Conservation (phyloP, 768 basidiomycete species). For the Phylloporus sp. region DNA sequence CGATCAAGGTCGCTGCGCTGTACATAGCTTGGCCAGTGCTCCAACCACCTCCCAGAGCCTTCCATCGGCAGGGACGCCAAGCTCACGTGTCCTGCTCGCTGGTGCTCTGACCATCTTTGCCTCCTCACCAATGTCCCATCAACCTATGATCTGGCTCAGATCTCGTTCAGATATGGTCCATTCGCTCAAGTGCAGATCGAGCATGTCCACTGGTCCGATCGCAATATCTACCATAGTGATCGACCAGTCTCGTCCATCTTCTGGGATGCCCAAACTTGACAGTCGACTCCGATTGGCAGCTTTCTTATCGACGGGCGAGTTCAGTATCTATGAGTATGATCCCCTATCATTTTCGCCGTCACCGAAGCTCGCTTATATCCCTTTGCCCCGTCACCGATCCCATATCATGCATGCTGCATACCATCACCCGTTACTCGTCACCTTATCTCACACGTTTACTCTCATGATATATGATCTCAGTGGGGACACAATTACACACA, state of each 20-base stretch:
- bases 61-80: background rate
- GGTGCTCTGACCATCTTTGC: constrained; percentile 58
- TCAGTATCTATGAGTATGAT: constrained; percentile 53
- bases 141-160: constrained; percentile 21
- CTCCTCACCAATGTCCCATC: constrained; percentile 34
- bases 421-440: constrained; percentile 72
- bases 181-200: constrained; percentile 42
- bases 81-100: constrained; percentile 49
- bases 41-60: background rate
- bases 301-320: constrained; percentile 68
- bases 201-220: constrained; percentile 24
- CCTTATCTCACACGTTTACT: constrained; percentile 60
- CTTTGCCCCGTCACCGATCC: constrained; percentile 37
- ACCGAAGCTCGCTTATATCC: constrained; percentile 44
- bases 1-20: constrained; percentile 56
- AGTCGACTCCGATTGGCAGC: constrained; percentile 43
- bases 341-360: constrained; percentile 40
- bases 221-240: constrained; percentile 63
- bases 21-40: constrained; percentile 31
- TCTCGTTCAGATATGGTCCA: constrained; percentile 27
- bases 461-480: constrained; percentile 72
- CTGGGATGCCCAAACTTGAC: constrained; percentile 26
- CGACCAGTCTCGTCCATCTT: constrained; percentile 63
- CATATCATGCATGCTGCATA: constrained; percentile 64
- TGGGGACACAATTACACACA: constrained; percentile 44